These are phyloP conservation scores for Nakazawaea anatomiae DNA, from an alignment of 805 yeast species.

Conservation along the genomic window DNA sequence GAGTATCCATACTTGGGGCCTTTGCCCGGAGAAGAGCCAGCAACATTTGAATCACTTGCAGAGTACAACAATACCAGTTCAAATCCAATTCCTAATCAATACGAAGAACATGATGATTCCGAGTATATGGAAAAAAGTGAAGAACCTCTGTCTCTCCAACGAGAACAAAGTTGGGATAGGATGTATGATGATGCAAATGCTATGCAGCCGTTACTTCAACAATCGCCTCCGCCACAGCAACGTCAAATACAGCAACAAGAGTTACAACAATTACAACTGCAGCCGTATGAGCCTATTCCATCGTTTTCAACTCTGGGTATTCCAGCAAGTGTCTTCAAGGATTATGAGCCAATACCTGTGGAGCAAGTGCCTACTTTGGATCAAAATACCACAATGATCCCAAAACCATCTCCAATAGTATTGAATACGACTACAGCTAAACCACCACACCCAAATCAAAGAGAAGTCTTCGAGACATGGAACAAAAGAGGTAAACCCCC, in stretches of 20 bases:
- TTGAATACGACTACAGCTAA: constrained; percentile 10
- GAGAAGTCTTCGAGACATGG: constrained; percentile 26
- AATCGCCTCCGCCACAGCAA: constrained; percentile 3
- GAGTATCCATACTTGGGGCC: constrained; percentile 65
- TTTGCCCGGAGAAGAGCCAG: constrained; percentile 37
- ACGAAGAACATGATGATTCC: background rate
- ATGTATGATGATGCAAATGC: background rate
- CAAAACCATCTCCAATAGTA: constrained; percentile 11
- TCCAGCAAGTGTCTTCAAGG: constrained; percentile 5
- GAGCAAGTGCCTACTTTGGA: constrained; percentile 14
- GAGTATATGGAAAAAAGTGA: background rate
- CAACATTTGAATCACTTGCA: background rate
- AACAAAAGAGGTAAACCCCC: constrained; percentile 87
- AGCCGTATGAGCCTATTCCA: constrained; percentile 5
- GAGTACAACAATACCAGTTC: background rate
- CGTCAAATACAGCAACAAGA: constrained; percentile 1
- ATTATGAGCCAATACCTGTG: constrained; percentile 6
- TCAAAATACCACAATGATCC: constrained; percentile 15
- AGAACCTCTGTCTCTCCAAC: background rate
- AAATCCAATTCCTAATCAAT: background rate
- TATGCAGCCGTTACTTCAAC: background rate
- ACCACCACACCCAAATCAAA: constrained; percentile 11
- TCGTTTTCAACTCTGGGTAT: background rate
- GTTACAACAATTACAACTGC: background rate
- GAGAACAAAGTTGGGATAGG: background rate